phyloP scores from a whole-genome alignment of 1,139 yeast genomes.

The Geotrichum phurueaensis region DNA sequence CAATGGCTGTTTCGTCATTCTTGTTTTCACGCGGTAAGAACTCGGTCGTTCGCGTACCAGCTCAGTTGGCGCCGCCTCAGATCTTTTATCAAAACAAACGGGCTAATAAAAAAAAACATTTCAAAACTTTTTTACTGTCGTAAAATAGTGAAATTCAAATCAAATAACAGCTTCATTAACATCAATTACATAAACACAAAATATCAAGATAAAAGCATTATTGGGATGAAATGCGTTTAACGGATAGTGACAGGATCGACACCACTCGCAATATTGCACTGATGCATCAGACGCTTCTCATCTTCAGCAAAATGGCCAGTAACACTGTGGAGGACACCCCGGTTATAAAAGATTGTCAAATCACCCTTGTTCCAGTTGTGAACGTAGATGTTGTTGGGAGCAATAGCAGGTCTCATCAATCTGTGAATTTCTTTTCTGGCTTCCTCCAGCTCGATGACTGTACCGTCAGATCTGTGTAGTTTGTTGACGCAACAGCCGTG shows the following conservation, averaged over 20 bases:
- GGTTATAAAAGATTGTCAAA: slow-evolving; percentile 73
- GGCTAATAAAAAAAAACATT: too few relatives aligned
- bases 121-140: too few relatives aligned
- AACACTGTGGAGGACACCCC: slow-evolving; percentile 87
- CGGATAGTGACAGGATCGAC: slow-evolving; percentile 46
- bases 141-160: neutral
- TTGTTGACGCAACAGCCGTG: slow-evolving; percentile 80
- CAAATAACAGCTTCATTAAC: neutral
- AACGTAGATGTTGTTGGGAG: neutral
- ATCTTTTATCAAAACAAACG: too few relatives aligned
- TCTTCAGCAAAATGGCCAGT: slow-evolving; percentile 78
- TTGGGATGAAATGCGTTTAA: neutral
- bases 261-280: slow-evolving; percentile 84
- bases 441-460: slow-evolving; percentile 55
- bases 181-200: neutral
- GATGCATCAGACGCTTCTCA: slow-evolving; percentile 83
- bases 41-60: too few relatives aligned
- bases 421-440: slow-evolving; percentile 65
- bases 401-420: slow-evolving; percentile 84
- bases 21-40: too few relatives aligned
- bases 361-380: slow-evolving; percentile 36
- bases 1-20: too few relatives aligned
- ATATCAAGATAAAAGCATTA: neutral
- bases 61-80: too few relatives aligned
- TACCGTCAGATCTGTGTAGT: slow-evolving; percentile 53